Evolutionary conservation across 192 early-diverging fungal species (phyloP).

Genomic region (Rhizophagus sp.): DNA sequence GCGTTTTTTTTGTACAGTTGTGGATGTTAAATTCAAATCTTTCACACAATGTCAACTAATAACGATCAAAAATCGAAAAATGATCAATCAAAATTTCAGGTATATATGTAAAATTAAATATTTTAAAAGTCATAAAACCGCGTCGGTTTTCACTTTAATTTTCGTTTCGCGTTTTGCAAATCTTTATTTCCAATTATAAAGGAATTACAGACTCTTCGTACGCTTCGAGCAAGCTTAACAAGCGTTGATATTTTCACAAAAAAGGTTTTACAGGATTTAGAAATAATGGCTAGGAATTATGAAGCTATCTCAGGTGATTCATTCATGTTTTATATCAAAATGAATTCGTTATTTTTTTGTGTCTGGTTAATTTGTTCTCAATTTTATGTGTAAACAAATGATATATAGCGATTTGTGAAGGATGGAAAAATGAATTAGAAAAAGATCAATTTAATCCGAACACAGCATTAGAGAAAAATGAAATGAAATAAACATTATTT

Average conservation of each 20-base stretch:
- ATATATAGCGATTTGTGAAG: not conserved
- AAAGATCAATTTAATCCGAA: not conserved
- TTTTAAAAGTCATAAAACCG: not conserved
- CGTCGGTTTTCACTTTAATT: not conserved
- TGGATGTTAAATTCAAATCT: no score
- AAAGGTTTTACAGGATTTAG: not conserved
- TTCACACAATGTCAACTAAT: not conserved
- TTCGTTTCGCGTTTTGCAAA: no score
- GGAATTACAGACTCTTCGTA: constrained; percentile 8
- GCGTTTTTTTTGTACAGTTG: no score
- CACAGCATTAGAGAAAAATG: not conserved
- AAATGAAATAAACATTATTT: not conserved
- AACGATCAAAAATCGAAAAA: not conserved
- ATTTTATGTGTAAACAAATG: not conserved
- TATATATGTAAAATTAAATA: not conserved
- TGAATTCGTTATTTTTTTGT: no score
- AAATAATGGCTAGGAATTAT: constrained; percentile 10
- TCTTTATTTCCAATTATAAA: not conserved
- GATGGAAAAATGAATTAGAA: constrained; percentile 7
- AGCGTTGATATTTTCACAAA: constrained; percentile 8
- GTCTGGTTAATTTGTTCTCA: not conserved
- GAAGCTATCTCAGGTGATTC: not conserved
- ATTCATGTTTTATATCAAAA: not conserved
- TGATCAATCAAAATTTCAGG: not conserved
- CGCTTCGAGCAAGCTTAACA: not conserved